Base-by-base conservation (phyloP, 495 filamentous ascomycete species). In the Aspergillus indologenus region DNA sequence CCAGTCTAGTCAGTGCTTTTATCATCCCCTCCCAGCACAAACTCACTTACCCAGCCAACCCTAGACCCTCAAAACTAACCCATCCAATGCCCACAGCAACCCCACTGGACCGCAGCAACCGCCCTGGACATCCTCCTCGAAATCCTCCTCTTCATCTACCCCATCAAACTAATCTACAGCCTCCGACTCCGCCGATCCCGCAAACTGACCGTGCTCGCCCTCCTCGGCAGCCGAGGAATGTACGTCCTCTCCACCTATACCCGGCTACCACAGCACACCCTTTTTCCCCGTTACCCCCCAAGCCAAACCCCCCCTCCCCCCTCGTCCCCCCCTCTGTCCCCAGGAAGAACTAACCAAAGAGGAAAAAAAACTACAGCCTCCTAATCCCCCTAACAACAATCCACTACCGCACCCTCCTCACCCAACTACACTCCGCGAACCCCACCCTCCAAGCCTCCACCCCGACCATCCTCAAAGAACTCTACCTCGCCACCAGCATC, bases 371-470 rank as follows among this genome's bases (percentile, higher is more conserved):
- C n/a, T n/a, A n/a, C n/a, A 29, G 26, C 4, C 9, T 29, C 15
- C 63, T 73, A n/a, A 65, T 73, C 34, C 66, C 68, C 21, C 53
- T 69, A 1, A 45, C 70, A 3, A 63, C 56, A 6, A 31, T 73
- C 42, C 70, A 65, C 31, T 53, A 69, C 0, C 40, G 60, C 56
- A 69, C 61, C 46, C 54, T 64, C 7, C 24, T 60, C 4, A 26
- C 15, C 15, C 68, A 73, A 47, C 55, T 67, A 58, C 6, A 26
- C 1, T 68, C 68, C 11, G 5, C 29, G 0, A 19, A 62, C 20
- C 66, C 71, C 17, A 58, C 58, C 1, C 63, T 72, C 15, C 12
- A 49, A 14, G 68, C 68, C 18, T 56, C 64, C 22, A 66, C 63
- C 22, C 62, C 70, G 21, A 70, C 68, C 4, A 52, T 61, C 21